Evolutionary conservation across 2,329 filamentous ascomycete genomes (phyloP).

Genomic region (Xylariomycetidae sp.): DNA sequence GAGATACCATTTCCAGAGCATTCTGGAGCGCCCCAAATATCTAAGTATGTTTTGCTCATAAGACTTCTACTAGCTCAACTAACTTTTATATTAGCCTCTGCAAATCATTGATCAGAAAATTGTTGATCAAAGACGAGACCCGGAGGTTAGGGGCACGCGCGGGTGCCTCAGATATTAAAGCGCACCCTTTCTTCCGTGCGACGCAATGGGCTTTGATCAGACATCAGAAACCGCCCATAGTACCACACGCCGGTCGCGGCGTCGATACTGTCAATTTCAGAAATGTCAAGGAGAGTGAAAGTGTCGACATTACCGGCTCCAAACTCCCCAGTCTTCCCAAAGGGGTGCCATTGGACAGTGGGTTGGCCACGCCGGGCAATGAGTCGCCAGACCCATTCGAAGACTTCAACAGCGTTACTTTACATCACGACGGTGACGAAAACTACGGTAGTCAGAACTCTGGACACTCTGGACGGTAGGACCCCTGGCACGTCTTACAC

Average conservation of each 20-base stretch:
- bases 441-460: constrained; percentile 35
- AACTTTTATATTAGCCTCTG: constrained; percentile 65
- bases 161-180: constrained; percentile 94
- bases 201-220: constrained; percentile 96
- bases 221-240: constrained; percentile 96
- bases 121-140: constrained; percentile 97
- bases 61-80: constrained; percentile 13
- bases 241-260: constrained; percentile 83
- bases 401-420: constrained; percentile 96
- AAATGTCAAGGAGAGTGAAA: constrained; percentile 95
- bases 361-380: constrained; percentile 76
- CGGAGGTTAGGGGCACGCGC: constrained; percentile 88
- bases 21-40: constrained; percentile 75
- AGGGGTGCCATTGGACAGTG: constrained; percentile 82
- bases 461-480: constrained; percentile 7
- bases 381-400: constrained; percentile 89
- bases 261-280: constrained; percentile 96
- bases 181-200: constrained; percentile 89
- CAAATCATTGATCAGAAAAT: constrained; percentile 92
- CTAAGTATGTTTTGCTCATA: constrained; percentile 66
- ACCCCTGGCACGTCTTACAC: constrained; percentile 1
- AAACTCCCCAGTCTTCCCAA: constrained; percentile 52
- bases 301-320: constrained; percentile 74
- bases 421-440: constrained; percentile 93
- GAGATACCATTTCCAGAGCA: constrained; percentile 96